Evolutionary conservation across 768 basidiomycete species (phyloP), one percentile per base, ranked within the genome.

Genomic region (Leccinum uliginosum): DNA sequence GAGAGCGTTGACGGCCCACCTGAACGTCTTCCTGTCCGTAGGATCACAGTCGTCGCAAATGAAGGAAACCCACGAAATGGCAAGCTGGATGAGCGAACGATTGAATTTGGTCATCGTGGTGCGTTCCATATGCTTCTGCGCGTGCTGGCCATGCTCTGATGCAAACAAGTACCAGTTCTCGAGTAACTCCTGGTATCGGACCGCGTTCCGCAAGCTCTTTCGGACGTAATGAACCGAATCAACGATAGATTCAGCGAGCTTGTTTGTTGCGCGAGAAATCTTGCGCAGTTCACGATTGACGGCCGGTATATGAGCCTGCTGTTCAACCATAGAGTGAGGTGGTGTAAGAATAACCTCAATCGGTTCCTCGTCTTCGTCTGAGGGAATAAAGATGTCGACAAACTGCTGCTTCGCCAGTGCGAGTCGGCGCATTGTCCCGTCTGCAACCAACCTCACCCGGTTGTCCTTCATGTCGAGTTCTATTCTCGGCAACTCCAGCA

Each of bases 1-100:
- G 29, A 99, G 83, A 2, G 97, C 95, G 56, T 88, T 91, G 53
- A 99, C 94, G 8, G 97, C 95, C 95, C 95, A 98, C 68, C 91
- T 89, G 80, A 99, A 99, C 0, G 93, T 98, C 71, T 87, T 90
- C 56, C 93, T 83, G 71, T 98, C 95, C 32, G 91, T 89, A 8
- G 95, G 93, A 64, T 97, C 91, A 74, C 97, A 99, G 65, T 95
- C 92, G 67, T 98, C 94, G 74, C 93, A 97, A 61, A 98, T 96
- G 78, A 99, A 98, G 45, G 93, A 88, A 32, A 98, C 92, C 96
- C 96, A 99, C 12, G 91, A 89, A 64, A 98, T 98, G 10, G 95
- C 93, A 52, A 98, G 82, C 58, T 85, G 87, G 71, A 95, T 88
- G 32, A 98, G 78, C 4, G 89, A 79, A 7, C 88, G 83, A 67